Percentiles rank a stretch among this genome's conserved stretches.
Conservation (phyloP, 1,139 yeast genomes). For the Geotrichum armillariae region DNA sequence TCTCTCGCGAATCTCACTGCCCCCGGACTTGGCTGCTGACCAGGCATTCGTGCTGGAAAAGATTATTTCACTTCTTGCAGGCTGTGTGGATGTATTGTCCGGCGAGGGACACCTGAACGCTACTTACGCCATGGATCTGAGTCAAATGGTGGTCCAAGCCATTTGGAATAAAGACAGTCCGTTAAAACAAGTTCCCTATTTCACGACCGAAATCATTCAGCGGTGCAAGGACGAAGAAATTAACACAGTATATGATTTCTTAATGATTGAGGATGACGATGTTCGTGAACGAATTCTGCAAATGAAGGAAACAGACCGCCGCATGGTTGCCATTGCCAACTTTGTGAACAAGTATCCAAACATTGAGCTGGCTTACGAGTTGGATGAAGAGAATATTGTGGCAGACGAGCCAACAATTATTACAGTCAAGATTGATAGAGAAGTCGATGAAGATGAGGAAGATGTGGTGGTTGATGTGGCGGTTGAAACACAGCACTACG, state of each 20-base stretch:
- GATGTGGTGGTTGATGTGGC: slow-evolving; percentile 41
- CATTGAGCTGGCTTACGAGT: slow-evolving; percentile 62
- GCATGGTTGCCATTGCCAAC: slow-evolving; percentile 66
- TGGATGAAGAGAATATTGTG: slow-evolving; percentile 44
- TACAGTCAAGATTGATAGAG: slow-evolving; percentile 56
- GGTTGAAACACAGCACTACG: slow-evolving; percentile 59
- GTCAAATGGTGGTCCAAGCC: slow-evolving; percentile 88
- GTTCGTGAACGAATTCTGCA: slow-evolving; percentile 61
- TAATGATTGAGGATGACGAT: slow-evolving; percentile 79
- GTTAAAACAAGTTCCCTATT: slow-evolving; percentile 77
- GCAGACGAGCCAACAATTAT: slow-evolving; percentile 52
- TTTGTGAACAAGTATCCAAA: slow-evolving; percentile 91
- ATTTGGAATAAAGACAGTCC: slow-evolving; percentile 82
- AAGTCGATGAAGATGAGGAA: slow-evolving; percentile 62
- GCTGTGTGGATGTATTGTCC: slow-evolving; percentile 73
- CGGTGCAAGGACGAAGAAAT: slow-evolving; percentile 59
- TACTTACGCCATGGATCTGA: slow-evolving; percentile 78
- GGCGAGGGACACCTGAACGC: slow-evolving; percentile 82
- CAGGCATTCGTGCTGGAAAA: slow-evolving; percentile 52
- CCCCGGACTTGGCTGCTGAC: slow-evolving; percentile 62
- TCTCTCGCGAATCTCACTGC: slow-evolving; percentile 61
- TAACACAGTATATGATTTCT: slow-evolving; percentile 76
- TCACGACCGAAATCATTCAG: slow-evolving; percentile 53
- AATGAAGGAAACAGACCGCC: slow-evolving; percentile 48
- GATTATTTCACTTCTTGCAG: slow-evolving; percentile 55